Conservation (phyloP, 2,329 filamentous ascomycete genomes). For the Exophiala lecanii-corni region DNA sequence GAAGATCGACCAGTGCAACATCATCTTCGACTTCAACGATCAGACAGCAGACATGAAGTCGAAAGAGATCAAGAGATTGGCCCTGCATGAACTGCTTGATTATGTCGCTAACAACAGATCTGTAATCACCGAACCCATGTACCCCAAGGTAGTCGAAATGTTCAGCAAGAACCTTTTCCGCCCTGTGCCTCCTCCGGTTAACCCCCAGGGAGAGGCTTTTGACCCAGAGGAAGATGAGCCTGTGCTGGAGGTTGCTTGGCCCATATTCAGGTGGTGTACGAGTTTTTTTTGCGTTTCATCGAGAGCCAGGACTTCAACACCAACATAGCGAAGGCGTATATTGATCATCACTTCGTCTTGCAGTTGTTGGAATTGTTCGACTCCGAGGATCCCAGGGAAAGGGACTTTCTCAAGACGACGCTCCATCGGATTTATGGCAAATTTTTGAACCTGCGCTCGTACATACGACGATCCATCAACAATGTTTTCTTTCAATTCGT, state of each 20-base stretch:
- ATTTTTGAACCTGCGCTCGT: constrained; percentile 94
- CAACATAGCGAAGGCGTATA: constrained; percentile 97
- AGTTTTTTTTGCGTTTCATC: constrained; percentile 98
- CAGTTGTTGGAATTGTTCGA: constrained; percentile 95
- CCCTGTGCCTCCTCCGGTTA: constrained; percentile 93
- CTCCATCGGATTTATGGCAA: constrained; percentile 98
- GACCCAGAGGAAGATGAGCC: constrained; percentile 98
- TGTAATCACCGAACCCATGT: constrained; percentile 98
- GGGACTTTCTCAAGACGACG: constrained; percentile 97
- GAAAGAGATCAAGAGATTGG: constrained; percentile 97
- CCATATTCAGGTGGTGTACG: constrained; percentile 99
- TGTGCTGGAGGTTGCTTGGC: constrained; percentile 96
- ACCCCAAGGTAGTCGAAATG: constrained; percentile 97
- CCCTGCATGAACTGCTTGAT: constrained; percentile 90
- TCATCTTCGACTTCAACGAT: constrained; percentile 99
- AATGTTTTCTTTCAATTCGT: constrained; percentile 99
- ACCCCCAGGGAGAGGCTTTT: constrained; percentile 95
- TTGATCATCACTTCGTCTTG: constrained; percentile 95
- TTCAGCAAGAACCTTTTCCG: constrained; percentile 98
- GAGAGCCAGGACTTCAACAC: constrained; percentile 99
- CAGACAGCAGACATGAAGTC: constrained; percentile 98
- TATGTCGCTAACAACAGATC: constrained; percentile 98
- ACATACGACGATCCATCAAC: constrained; percentile 97
- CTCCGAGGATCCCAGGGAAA: constrained; percentile 92
- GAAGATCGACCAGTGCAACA: constrained; percentile 99